A percentile compares a stretch with the other conserved stretches of the same genome.
Evolutionary conservation across 768 basidiomycete genomes (phyloP).

Genomic region (Erythrobasidium yunnanense): DNA sequence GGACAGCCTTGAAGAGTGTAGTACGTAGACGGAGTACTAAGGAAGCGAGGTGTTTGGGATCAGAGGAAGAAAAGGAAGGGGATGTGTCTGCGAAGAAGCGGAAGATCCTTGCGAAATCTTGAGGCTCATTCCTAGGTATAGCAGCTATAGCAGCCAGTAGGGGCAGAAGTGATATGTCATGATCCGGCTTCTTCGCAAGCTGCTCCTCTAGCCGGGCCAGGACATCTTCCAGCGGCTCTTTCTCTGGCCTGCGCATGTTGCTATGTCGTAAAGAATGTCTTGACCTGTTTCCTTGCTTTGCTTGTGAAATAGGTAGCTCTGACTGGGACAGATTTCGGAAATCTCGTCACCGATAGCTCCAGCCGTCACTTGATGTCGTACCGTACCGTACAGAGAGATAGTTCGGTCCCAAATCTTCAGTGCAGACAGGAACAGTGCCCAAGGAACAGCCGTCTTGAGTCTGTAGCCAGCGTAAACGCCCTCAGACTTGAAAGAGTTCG

Average conservation of each 20-base stretch:
- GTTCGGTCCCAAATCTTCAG: no score
- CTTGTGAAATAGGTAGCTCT: no score
- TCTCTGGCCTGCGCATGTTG: background rate
- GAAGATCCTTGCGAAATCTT: conserved; percentile 11
- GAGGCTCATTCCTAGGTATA: conserved; percentile 8
- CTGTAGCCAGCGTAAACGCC: background rate
- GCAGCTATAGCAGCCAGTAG: conserved; percentile 12
- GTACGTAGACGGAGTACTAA: conserved; percentile 18
- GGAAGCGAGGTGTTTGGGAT: no score
- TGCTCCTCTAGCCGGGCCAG: background rate
- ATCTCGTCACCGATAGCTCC: no score
- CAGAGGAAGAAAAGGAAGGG: background rate
- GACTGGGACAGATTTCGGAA: no score
- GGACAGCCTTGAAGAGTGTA: conserved; percentile 23
- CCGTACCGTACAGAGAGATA: no score
- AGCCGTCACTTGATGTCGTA: no score
- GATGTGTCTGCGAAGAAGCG: conserved; percentile 18
- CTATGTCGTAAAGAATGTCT: no score
- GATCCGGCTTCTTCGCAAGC: background rate
- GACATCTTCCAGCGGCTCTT: conserved; percentile 20
- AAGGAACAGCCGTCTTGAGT: no score
- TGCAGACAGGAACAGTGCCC: no score
- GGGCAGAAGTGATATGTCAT: conserved; percentile 14
- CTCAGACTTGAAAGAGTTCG: background rate
- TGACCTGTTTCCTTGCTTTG: no score